phyloP scores from a whole-genome alignment of 148 eudicot genomes.

The Vaccinium darrowii region DNA sequence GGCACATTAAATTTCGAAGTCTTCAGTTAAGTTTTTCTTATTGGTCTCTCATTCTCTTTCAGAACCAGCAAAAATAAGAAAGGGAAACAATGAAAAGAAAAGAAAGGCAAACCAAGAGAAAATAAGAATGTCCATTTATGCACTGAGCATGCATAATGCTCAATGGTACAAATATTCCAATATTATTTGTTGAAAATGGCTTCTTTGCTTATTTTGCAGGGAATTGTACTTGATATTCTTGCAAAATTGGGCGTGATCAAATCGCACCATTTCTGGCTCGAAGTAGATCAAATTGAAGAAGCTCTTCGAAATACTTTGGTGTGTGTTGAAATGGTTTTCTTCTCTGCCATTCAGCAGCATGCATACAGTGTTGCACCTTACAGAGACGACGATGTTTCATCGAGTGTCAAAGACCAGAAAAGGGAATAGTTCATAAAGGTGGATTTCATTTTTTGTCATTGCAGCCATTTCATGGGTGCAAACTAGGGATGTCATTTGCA shows the following conservation, averaged over 20 bases:
- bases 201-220: constrained; percentile 36
- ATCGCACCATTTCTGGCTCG: constrained; percentile 71
- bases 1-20: neutral
- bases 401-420: constrained; percentile 31
- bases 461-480: neutral
- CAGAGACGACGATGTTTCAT: constrained; percentile 47
- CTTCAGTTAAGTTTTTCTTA: too few species aligned
- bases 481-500: neutral
- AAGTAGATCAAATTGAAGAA: constrained; percentile 62
- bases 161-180: neutral
- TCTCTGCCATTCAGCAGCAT: constrained; percentile 74
- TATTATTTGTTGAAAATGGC: constrained; percentile 33
- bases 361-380: constrained; percentile 77
- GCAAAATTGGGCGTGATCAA: constrained; percentile 50
- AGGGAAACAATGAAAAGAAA: neutral
- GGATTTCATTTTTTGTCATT: neutral
- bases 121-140: neutral
- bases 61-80: neutral
- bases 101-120: neutral
- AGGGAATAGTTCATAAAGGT: constrained; percentile 25
- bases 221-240: constrained; percentile 54
- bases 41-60: neutral
- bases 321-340: constrained; percentile 81
- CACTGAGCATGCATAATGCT: constrained; percentile 22
- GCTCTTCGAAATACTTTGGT: constrained; percentile 73